Evolutionary conservation across 2,329 filamentous ascomycete species (phyloP).

Genomic region (Sporothrix curviconia): DNA sequence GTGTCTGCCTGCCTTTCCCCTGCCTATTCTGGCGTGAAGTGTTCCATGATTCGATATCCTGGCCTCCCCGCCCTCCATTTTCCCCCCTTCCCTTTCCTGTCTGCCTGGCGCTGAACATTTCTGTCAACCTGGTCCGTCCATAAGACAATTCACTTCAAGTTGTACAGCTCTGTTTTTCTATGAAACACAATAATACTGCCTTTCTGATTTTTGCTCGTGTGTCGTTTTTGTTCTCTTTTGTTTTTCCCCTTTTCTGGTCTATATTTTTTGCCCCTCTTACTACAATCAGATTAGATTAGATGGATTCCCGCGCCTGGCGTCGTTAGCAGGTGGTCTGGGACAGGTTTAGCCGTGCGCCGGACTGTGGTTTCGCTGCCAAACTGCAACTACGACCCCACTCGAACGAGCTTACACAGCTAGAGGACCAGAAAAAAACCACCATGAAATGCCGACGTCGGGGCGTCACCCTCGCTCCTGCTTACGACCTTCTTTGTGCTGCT

Average conservation of each 20-base stretch:
- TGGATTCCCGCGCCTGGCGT: background rate
- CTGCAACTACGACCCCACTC: background rate
- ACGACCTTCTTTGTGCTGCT: background rate
- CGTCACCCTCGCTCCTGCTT: no score
- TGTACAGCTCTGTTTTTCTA: background rate
- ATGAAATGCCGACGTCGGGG: slow-evolving; percentile 12
- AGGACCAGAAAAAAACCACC: background rate
- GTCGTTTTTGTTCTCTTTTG: background rate
- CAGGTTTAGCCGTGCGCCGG: no score
- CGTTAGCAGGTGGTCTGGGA: no score
- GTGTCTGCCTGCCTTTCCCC: no score
- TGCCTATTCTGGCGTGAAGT: no score
- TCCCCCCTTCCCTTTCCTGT: background rate
- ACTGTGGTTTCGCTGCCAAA: no score
- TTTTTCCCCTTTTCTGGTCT: background rate
- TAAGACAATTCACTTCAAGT: background rate
- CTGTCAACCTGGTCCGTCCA: background rate
- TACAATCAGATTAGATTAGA: slow-evolving; percentile 21
- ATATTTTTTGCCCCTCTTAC: background rate
- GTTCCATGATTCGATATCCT: no score
- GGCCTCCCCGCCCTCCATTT: no score
- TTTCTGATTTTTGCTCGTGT: no score
- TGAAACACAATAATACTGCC: no score
- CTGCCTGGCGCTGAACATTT: no score
- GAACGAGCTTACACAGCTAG: no score